Conservation (phyloP, 2,329 filamentous ascomycete species). For the Neopestalotiopsis rosae region DNA sequence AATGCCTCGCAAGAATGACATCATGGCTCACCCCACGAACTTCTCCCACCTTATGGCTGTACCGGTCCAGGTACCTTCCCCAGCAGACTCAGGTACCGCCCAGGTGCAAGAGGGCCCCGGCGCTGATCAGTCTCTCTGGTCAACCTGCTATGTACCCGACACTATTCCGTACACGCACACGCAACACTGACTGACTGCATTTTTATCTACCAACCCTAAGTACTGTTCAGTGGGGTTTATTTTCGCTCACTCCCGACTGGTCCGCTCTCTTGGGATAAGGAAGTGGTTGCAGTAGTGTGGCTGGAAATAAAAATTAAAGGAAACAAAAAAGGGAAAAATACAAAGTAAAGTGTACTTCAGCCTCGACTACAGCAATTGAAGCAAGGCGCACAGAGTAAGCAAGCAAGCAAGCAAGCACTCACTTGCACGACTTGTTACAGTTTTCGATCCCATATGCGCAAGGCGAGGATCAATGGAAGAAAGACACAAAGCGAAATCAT, state of each 20-base stretch:
- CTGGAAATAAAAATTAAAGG: no score
- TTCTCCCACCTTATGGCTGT: neutral
- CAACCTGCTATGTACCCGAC: neutral
- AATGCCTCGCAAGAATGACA: constrained; percentile 2
- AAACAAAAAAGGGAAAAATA: neutral
- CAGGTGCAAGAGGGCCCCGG: neutral
- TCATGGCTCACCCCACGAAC: neutral
- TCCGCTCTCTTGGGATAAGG: neutral
- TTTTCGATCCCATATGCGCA: neutral
- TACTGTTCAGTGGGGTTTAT: neutral
- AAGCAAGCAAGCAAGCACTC: no score
- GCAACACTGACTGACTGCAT: no score
- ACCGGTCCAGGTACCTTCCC: constrained; percentile 3
- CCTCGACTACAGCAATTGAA: no score
- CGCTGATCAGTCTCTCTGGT: neutral
- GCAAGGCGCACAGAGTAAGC: no score
- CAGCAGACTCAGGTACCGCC: neutral
- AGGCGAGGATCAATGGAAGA: neutral
- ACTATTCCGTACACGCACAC: neutral
- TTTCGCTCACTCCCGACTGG: neutral
- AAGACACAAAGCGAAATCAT: neutral
- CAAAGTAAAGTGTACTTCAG: no score
- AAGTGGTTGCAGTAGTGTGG: neutral
- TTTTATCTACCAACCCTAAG: neutral
- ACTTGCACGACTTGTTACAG: neutral